Percentiles rank a stretch among this genome's conserved stretches.
phyloP scores from a whole-genome alignment of 2,329 filamentous ascomycete species.

The Juglanconis sp. region DNA sequence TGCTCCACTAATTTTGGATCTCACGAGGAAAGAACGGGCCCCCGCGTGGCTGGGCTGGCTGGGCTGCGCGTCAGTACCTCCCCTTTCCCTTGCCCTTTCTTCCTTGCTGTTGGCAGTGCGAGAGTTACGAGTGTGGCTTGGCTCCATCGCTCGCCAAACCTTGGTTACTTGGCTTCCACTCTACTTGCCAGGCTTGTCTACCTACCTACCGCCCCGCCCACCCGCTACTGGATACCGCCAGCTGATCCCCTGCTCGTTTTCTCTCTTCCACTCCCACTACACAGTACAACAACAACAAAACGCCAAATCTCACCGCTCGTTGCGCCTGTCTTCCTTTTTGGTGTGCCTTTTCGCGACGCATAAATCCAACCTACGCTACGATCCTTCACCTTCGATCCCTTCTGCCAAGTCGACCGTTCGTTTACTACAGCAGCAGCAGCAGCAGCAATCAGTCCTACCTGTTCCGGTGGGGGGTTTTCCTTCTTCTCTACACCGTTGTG shows the following conservation, averaged over 20 bases:
- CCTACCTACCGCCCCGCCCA: too few relatives aligned
- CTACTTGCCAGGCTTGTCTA: too few relatives aligned
- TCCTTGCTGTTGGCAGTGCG: not conserved
- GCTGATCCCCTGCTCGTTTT: not conserved
- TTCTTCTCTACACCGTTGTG: not conserved
- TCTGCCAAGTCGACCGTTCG: not conserved
- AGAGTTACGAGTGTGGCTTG: not conserved
- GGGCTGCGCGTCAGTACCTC: not conserved
- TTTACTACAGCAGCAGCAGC: not conserved
- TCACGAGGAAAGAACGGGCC: too few relatives aligned
- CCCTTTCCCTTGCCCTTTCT: not conserved
- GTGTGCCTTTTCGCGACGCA: not conserved
- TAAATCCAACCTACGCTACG: not conserved
- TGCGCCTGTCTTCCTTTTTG: not conserved
- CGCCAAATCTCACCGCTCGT: not conserved
- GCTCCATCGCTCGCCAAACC: not conserved
- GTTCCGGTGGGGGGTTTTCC: not conserved
- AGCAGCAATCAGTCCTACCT: not conserved
- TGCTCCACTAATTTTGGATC: not conserved
- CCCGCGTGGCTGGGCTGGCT: not conserved
- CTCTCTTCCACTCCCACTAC: not conserved
- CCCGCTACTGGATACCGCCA: too few relatives aligned
- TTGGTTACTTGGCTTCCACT: too few relatives aligned
- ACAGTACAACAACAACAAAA: not conserved
- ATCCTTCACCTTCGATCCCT: not conserved